Percentiles rank a stretch among this genome's conserved stretches.
phyloP scores from a whole-genome alignment of 352 stramenopile species.

The Phytophthora pinifolia region DNA sequence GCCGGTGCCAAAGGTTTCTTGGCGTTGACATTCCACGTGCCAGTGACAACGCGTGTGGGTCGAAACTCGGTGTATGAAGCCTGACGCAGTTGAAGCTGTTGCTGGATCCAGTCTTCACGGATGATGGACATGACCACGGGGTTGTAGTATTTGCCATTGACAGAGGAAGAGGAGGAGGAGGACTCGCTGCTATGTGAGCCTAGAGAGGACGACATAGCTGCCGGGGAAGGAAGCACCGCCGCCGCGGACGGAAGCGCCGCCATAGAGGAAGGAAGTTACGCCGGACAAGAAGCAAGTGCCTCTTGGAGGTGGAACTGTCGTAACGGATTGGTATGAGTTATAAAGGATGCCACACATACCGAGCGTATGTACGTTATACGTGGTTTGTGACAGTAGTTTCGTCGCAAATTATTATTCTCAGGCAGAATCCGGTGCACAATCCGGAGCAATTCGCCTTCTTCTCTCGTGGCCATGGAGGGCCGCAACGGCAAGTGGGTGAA shows the following conservation, averaged over 20 bases:
- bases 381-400: neutral
- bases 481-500: constrained; percentile 88
- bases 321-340: neutral
- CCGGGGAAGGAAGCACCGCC: constrained; percentile 12
- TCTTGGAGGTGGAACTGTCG: constrained; percentile 12
- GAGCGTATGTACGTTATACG: no score
- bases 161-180: neutral
- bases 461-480: constrained; percentile 38
- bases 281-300: constrained; percentile 4
- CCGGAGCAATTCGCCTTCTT: neutral
- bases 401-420: constrained; percentile 8
- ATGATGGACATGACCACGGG: constrained; percentile 85
- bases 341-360: no score
- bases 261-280: constrained; percentile 12
- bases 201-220: constrained; percentile 12
- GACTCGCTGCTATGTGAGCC: constrained; percentile 12
- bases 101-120: constrained; percentile 87
- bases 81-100: constrained; percentile 66
- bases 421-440: constrained; percentile 9
- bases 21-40: constrained; percentile 99
- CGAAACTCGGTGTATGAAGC: constrained; percentile 69
- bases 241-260: constrained; percentile 6
- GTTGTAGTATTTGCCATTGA: constrained; percentile 76
- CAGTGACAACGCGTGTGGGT: constrained; percentile 59
- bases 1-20: constrained; percentile 93